A percentile compares a stretch with the other conserved stretches of the same genome.
These are phyloP conservation scores for Ilex paraguariensis DNA, from an alignment of 305 asterid genomes.

Conservation along the genomic window DNA sequence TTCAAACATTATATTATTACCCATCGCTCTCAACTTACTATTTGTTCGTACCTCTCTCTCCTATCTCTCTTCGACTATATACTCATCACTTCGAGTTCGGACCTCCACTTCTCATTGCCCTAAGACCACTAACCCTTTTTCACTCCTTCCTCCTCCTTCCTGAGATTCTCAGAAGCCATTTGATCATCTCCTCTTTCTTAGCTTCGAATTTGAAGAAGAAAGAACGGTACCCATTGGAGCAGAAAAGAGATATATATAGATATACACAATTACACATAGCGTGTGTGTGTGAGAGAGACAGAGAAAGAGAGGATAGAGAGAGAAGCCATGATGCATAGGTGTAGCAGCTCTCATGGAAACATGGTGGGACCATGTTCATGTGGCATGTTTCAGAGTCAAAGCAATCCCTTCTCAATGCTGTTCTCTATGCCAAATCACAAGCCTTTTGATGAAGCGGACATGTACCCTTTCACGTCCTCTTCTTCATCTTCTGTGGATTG, in stretches of 20 bases:
- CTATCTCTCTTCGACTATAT: background rate
- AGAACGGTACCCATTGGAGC: background rate
- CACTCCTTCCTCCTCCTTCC: background rate
- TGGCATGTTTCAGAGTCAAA: constrained; percentile 35
- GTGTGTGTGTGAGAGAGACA: no score
- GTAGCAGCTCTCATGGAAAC: constrained; percentile 24
- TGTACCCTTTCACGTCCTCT: constrained; percentile 29
- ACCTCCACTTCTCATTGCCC: background rate
- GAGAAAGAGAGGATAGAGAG: background rate
- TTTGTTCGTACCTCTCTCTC: constrained; percentile 13
- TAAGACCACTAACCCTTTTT: background rate
- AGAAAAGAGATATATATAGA: background rate
- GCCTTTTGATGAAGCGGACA: constrained; percentile 24
- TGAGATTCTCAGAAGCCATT: background rate
- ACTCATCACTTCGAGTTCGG: background rate
- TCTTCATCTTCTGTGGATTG: constrained; percentile 63
- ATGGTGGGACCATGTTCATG: constrained; percentile 34
- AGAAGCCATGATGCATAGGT: constrained; percentile 31
- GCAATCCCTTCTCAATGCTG: constrained; percentile 41
- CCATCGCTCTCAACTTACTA: constrained; percentile 33
- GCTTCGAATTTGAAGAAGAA: background rate
- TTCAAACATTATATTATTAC: constrained; percentile 34
- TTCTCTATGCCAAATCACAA: constrained; percentile 29
- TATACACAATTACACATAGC: no score
- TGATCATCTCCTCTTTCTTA: background rate